Conservation (phyloP, 2,329 filamentous ascomycete genomes). For the Clonostachys chloroleuca region DNA sequence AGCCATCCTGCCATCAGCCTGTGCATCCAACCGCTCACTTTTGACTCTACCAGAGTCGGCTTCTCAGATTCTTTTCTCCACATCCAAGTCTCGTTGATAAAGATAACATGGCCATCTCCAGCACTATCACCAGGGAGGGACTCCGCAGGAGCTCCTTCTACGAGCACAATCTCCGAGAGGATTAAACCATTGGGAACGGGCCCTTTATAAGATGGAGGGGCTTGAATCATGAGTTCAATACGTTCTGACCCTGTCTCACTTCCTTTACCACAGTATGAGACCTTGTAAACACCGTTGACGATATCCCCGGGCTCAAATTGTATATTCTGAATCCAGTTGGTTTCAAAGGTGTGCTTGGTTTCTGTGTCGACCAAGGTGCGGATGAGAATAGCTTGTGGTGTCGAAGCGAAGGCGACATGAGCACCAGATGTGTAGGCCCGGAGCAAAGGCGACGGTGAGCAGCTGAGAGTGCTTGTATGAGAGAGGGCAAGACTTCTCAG, state of each 20-base stretch:
- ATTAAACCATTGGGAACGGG: constrained; percentile 14
- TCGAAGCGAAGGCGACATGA: constrained; percentile 22
- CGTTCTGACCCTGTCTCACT: constrained; percentile 9
- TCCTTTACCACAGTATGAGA: constrained; percentile 12
- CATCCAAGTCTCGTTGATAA: constrained; percentile 33
- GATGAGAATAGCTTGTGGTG: constrained; percentile 22
- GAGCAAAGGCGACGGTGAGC: constrained; percentile 10
- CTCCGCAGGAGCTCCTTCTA: neutral
- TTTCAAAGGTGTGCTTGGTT: constrained; percentile 13
- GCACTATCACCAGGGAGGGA: no score
- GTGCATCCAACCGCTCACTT: constrained; percentile 21
- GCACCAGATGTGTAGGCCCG: constrained; percentile 16
- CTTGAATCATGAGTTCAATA: constrained; percentile 18
- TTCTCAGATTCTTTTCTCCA: constrained; percentile 21
- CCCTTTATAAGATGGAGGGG: constrained; percentile 13
- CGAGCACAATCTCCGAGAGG: constrained; percentile 11
- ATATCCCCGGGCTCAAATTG: constrained; percentile 16
- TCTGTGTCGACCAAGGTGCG: constrained; percentile 12
- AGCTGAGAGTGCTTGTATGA: no score
- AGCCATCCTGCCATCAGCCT: constrained; percentile 17
- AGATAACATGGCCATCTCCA: constrained; percentile 9
- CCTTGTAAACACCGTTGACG: constrained; percentile 22
- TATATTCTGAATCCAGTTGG: constrained; percentile 11
- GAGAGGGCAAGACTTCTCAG: no score
- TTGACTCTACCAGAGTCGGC: constrained; percentile 19